A percentile compares a stretch with the other conserved stretches of the same genome.
Conservation (phyloP, 164 flowering plant genomes). For the Tetrastigma voinierianum region DNA sequence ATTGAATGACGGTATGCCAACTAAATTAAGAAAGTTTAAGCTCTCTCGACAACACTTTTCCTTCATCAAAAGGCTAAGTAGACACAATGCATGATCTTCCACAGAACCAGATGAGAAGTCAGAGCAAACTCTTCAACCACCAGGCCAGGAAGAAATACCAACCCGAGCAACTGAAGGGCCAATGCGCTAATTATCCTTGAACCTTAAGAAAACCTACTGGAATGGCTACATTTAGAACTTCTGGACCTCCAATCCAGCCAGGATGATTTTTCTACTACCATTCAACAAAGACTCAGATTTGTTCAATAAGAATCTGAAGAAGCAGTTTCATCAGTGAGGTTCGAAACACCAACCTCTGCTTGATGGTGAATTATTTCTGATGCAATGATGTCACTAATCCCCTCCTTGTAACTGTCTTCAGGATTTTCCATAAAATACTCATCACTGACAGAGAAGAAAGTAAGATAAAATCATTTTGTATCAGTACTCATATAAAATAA, state of each 20-base stretch:
- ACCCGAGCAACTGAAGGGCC: constrained; percentile 66
- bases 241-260: constrained; percentile 18
- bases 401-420: constrained; percentile 14
- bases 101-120: constrained; percentile 51
- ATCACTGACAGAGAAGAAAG: constrained; percentile 33
- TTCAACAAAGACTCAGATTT: constrained; percentile 16
- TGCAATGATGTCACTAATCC: constrained; percentile 1
- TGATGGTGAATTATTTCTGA: constrained; percentile 12
- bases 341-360: constrained; percentile 14
- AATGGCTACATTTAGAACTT: constrained; percentile 26
- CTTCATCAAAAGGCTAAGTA: constrained; percentile 62
- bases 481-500: neutral
- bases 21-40: constrained; percentile 55
- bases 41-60: constrained; percentile 57
- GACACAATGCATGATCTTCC: constrained; percentile 68
- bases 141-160: constrained; percentile 47
- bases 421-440: constrained; percentile 22
- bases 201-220: constrained; percentile 45
- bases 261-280: constrained; percentile 16
- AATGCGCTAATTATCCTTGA: constrained; percentile 56
- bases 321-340: constrained; percentile 9
- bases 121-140: constrained; percentile 45
- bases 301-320: constrained; percentile 10
- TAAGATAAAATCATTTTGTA: neutral
- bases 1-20: constrained; percentile 70